phyloP scores from a whole-genome alignment of 2,329 filamentous ascomycete species.

The Aspergillus caelatus region DNA sequence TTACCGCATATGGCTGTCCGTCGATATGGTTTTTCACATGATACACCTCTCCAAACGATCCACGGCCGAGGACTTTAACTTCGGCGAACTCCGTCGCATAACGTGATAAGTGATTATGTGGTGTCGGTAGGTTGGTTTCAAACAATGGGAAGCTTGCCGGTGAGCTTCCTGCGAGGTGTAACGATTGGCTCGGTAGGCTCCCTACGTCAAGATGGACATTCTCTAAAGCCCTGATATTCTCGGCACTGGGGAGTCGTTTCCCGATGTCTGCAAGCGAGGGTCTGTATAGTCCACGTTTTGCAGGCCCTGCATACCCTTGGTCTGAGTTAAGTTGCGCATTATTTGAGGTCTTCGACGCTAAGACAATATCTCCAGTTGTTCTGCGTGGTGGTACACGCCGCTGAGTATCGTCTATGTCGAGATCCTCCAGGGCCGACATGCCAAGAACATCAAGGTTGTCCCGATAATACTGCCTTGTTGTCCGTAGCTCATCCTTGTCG shows the following conservation, averaged over 20 bases:
- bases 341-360: conserved; percentile 25
- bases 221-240: conserved; percentile 24
- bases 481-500: conserved; percentile 41
- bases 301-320: conserved; percentile 15
- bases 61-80: conserved; percentile 61
- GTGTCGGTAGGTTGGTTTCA: conserved; percentile 24
- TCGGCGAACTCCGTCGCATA: conserved; percentile 57
- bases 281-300: conserved; percentile 12
- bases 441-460: conserved; percentile 47
- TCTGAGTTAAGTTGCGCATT: conserved; percentile 21
- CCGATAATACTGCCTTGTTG: conserved; percentile 44
- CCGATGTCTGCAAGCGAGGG: conserved; percentile 21
- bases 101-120: conserved; percentile 39
- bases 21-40: conserved; percentile 65
- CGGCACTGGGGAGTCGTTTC: conserved; percentile 19
- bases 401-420: conserved; percentile 29
- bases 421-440: conserved; percentile 38
- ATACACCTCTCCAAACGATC: conserved; percentile 68
- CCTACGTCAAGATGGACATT: conserved; percentile 28
- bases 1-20: conserved; percentile 65
- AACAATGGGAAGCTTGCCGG: conserved; percentile 37
- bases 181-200: conserved; percentile 25
- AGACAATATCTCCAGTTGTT: conserved; percentile 23
- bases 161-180: conserved; percentile 32
- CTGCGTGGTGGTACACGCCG: conserved; percentile 25